Conservation (phyloP, 495 filamentous ascomycete genomes). For the Aspergillus wentii region DNA sequence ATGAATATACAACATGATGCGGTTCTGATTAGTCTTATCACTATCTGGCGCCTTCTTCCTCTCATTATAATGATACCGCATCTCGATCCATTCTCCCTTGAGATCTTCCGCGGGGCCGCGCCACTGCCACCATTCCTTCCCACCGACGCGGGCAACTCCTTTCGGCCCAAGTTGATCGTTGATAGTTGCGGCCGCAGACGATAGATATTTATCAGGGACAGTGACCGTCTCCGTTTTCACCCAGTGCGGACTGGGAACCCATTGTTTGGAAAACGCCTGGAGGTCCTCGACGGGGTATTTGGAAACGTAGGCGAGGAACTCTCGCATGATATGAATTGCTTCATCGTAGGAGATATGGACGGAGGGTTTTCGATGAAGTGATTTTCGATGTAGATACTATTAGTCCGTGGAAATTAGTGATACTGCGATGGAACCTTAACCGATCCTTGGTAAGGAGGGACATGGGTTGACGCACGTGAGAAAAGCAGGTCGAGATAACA, state of each 20-base stretch:
- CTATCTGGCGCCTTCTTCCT: conserved; percentile 47
- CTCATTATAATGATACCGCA: conserved; percentile 74
- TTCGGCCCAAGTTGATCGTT: conserved; percentile 67
- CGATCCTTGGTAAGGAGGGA: neutral
- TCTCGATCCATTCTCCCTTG: conserved; percentile 92
- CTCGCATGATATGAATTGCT: conserved; percentile 81
- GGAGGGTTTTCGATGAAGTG: conserved; percentile 69
- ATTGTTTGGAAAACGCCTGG: conserved; percentile 83
- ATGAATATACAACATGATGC: conserved; percentile 91
- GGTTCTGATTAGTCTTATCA: conserved; percentile 43
- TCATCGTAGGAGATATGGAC: conserved; percentile 90
- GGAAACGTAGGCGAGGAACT: conserved; percentile 76
- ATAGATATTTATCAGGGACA: conserved; percentile 58
- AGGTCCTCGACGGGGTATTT: conserved; percentile 88
- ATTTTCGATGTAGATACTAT: conserved; percentile 78
- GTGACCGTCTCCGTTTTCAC: conserved; percentile 71
- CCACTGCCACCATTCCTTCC: conserved; percentile 94
- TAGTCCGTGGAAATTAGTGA: conserved; percentile 1
- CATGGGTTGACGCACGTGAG: conserved; percentile 54
- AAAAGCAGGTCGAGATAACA: conserved; percentile 70
- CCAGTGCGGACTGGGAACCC: conserved; percentile 86
- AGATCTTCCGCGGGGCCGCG: conserved; percentile 56
- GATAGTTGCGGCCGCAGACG: conserved; percentile 56
- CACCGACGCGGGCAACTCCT: conserved; percentile 71
- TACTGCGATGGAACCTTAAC: conserved; percentile 7